These are phyloP conservation scores for Neofusicoccum umdonicola DNA, from an alignment of 2,329 filamentous ascomycete species.

Conservation along the genomic window DNA sequence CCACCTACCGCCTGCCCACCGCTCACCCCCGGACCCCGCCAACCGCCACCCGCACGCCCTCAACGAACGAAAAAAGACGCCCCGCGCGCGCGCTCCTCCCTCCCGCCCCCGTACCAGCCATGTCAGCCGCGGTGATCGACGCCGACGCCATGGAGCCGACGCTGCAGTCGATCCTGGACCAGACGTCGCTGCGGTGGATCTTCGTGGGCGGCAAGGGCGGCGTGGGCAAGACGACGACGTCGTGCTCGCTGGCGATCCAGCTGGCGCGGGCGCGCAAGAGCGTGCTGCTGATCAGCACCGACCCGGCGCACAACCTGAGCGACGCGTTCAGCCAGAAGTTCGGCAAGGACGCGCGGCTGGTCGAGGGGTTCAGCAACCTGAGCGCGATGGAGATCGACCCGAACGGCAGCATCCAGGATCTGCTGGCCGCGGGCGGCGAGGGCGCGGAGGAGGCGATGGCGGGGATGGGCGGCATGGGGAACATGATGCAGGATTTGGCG, in stretches of 20 bases:
- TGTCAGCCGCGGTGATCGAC: conserved; percentile 36
- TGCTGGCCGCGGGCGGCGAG: conserved; percentile 77
- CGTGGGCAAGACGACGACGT: conserved; percentile 99
- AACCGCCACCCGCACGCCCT: not conserved
- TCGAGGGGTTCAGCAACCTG: conserved; percentile 89
- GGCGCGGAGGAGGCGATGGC: conserved; percentile 67
- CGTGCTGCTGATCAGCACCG: conserved; percentile 95
- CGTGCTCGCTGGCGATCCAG: conserved; percentile 96
- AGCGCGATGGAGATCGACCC: conserved; percentile 99
- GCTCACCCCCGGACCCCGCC: not conserved
- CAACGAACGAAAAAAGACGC: too few relatives aligned
- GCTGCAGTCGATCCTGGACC: conserved; percentile 91
- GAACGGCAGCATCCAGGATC: conserved; percentile 94
- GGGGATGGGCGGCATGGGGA: conserved; percentile 69
- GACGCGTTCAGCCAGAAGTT: conserved; percentile 99
- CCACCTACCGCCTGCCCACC: too few relatives aligned
- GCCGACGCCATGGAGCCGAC: conserved; percentile 79
- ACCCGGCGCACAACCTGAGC: conserved; percentile 95
- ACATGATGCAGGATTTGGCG: conserved; percentile 98
- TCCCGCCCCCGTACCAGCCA: conserved; percentile 22
- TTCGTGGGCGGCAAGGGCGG: conserved; percentile 98
- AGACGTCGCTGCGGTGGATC: conserved; percentile 95
- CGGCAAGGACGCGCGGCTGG: conserved; percentile 91
- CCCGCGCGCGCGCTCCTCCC: not conserved
- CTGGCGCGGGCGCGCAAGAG: conserved; percentile 92